Evolutionary conservation across 257 asterid genomes (phyloP).

Genomic region (Solanum tarijense): DNA sequence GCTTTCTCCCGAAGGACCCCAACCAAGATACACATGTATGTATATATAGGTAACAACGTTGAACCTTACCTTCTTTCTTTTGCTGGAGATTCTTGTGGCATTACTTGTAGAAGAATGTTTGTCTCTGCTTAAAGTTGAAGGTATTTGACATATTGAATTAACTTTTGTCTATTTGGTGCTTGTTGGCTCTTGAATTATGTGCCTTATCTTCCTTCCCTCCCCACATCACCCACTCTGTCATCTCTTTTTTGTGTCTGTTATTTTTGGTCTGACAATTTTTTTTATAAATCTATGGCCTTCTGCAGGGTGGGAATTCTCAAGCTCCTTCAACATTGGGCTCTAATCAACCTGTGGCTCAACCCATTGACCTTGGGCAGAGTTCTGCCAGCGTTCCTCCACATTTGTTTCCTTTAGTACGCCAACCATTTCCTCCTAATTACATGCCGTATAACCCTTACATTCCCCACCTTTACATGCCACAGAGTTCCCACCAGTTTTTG

Average conservation of each 20-base stretch:
- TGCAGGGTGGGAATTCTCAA: constrained; percentile 32
- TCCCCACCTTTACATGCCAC: constrained; percentile 45
- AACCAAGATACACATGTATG: background rate
- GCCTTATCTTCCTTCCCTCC: background rate
- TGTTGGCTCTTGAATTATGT: background rate
- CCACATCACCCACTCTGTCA: background rate
- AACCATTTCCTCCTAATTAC: constrained; percentile 50
- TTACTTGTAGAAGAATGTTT: background rate
- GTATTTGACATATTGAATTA: background rate
- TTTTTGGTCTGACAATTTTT: background rate
- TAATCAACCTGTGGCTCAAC: constrained; percentile 23
- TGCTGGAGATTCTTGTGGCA: background rate
- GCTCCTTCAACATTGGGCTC: constrained; percentile 26
- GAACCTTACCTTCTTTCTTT: background rate
- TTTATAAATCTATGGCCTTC: background rate
- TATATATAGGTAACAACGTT: background rate
- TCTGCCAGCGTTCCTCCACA: constrained; percentile 36
- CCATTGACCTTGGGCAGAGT: constrained; percentile 26
- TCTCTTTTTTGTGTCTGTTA: too few species aligned
- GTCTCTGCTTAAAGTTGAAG: background rate
- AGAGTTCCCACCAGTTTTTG: constrained; percentile 30
- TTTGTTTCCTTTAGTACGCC: constrained; percentile 32
- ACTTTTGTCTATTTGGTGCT: background rate
- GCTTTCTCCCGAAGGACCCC: background rate
- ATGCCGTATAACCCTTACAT: constrained; percentile 41